Percentiles rank a stretch among this genome's conserved stretches.
Conservation (phyloP, 805 yeast genomes). For the Candida hungchunana region DNA sequence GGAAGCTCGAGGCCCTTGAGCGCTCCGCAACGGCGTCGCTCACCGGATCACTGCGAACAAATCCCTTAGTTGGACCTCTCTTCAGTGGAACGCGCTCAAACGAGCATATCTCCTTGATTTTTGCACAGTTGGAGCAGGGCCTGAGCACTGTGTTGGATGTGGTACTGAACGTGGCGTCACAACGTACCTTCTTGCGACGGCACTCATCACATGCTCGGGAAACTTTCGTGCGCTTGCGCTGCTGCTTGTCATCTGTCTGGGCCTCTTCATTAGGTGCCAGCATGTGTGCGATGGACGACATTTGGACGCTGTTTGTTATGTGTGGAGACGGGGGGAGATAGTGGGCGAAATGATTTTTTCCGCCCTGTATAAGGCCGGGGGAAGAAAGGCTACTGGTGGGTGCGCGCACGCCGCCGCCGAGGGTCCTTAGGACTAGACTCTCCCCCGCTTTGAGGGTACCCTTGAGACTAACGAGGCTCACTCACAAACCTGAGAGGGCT, state of each 20-base stretch:
- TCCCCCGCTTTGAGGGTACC: no score
- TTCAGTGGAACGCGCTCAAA: conserved; percentile 71
- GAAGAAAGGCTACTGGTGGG: no score
- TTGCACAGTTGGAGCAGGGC: conserved; percentile 58
- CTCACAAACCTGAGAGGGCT: no score
- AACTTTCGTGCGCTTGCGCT: conserved; percentile 63
- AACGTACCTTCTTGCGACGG: conserved; percentile 65
- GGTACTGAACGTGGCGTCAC: conserved; percentile 54
- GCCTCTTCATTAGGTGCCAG: conserved; percentile 2
- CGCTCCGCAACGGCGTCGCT: conserved; percentile 12
- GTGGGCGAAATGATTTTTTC: not conserved
- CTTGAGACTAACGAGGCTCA: no score
- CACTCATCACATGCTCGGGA: conserved; percentile 82
- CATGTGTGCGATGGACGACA: conserved; percentile 14
- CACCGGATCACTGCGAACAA: conserved; percentile 27
- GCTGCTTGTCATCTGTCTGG: conserved; percentile 11
- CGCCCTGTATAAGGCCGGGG: conserved; percentile 1
- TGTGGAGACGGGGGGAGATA: not conserved
- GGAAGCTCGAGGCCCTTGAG: conserved; percentile 17
- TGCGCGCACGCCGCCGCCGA: not conserved
- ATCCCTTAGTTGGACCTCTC: conserved; percentile 78
- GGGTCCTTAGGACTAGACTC: no score
- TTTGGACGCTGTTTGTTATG: not conserved
- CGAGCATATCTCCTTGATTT: conserved; percentile 56
- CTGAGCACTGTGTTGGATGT: conserved; percentile 44